Conservation (phyloP, 2,329 filamentous ascomycete genomes). For the Colletotrichum siamense region DNA sequence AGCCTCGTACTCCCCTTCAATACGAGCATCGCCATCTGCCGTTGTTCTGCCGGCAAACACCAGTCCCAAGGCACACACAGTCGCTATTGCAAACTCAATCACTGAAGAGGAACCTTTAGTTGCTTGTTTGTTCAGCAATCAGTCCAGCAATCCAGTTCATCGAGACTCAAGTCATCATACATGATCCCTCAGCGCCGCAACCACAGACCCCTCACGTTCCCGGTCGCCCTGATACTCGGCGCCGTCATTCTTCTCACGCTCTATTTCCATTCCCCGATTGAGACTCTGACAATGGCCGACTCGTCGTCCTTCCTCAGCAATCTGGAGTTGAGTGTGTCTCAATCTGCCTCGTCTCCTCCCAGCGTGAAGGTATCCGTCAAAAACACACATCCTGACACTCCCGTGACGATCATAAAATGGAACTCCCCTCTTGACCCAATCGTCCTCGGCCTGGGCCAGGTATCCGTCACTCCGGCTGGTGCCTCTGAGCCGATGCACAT, state of each 20-base stretch:
- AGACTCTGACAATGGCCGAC: not conserved
- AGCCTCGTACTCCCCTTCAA: not conserved
- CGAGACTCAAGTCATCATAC: not conserved
- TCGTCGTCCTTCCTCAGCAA: not conserved
- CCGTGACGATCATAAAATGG: conserved; percentile 48
- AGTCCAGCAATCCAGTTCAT: not conserved
- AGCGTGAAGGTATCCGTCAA: conserved; percentile 41
- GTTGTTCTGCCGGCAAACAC: not conserved
- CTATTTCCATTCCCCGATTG: not conserved
- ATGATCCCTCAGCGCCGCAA: not conserved
- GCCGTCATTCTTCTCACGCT: not conserved
- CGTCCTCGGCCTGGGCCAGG: conserved; percentile 43
- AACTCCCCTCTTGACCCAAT: conserved; percentile 48
- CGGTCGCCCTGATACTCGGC: not conserved
- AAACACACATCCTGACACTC: conserved; percentile 38
- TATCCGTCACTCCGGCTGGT: conserved; percentile 41
- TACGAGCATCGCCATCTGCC: not conserved
- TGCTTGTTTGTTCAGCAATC: not conserved
- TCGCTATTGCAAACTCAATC: not conserved
- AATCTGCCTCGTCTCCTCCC: conserved; percentile 38
- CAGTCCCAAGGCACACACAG: not conserved
- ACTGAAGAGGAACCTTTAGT: not conserved
- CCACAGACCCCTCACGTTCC: not conserved
- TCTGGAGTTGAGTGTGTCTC: conserved; percentile 25
- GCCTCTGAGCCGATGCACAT: conserved; percentile 38